These are phyloP conservation scores for Gynochthodes officinalis DNA, from an alignment of 257 asterid genomes.

Conservation along the genomic window DNA sequence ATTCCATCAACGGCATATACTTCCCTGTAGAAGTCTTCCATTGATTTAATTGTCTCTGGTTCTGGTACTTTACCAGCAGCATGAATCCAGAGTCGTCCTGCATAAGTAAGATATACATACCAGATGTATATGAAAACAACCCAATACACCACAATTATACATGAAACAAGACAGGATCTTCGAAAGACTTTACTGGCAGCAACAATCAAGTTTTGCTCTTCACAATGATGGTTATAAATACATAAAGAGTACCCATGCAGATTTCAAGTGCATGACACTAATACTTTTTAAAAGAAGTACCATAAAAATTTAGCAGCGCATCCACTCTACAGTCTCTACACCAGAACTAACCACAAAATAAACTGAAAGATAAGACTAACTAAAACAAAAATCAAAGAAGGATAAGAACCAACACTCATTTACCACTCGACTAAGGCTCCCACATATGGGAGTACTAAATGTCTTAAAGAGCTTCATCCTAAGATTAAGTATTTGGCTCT, in stretches of 20 bases:
- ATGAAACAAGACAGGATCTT: not conserved
- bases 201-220: not conserved
- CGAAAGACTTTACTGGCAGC: not conserved
- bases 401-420: not conserved
- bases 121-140: not conserved
- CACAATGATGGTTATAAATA: not conserved
- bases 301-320: not conserved
- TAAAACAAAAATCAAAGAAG: not conserved
- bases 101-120: constrained; percentile 1
- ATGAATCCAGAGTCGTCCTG: constrained; percentile 97
- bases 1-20: constrained; percentile 78
- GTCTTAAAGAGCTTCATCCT: not conserved
- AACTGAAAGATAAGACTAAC: not conserved
- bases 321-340: not conserved
- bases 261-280: not conserved
- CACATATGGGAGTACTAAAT: not conserved
- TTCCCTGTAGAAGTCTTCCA: constrained; percentile 93
- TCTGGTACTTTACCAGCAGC: constrained; percentile 96
- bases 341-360: not conserved
- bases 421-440: not conserved
- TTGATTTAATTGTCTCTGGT: constrained; percentile 81
- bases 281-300: not conserved
- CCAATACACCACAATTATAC: not conserved
- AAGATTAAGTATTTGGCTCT: too few relatives aligned
- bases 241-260: not conserved